A percentile compares a stretch with the other conserved stretches of the same genome.
These are phyloP conservation scores for Apium graveolens DNA, from an alignment of 129 eudicot genomes.

Conservation along the genomic window DNA sequence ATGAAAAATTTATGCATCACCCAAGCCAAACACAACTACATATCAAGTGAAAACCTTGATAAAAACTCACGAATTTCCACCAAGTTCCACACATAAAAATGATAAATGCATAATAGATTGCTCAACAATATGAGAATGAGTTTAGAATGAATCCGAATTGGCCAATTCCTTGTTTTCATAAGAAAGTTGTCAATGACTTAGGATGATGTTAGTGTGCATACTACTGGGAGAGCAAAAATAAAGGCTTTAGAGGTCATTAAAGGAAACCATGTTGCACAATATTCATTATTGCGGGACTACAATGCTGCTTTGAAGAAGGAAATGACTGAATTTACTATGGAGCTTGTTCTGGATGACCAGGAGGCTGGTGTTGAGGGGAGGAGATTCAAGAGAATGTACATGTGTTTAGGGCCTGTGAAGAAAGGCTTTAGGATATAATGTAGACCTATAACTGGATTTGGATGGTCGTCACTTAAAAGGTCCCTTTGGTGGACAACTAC, in stretches of 20 bases:
- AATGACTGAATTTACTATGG: not conserved
- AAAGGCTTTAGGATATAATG: not conserved
- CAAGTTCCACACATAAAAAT: too few relatives aligned
- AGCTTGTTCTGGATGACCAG: not conserved
- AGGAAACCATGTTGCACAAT: not conserved
- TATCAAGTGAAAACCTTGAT: too few relatives aligned
- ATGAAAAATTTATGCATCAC: too few relatives aligned
- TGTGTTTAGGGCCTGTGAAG: not conserved
- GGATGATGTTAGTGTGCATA: not conserved
- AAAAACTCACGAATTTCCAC: too few relatives aligned
- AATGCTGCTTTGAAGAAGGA: not conserved
- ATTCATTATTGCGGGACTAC: not conserved
- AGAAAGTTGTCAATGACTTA: not conserved
- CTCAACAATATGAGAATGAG: not conserved
- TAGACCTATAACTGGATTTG: not conserved
- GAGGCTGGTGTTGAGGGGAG: not conserved
- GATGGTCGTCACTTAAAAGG: not conserved
- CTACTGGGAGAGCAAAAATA: not conserved
- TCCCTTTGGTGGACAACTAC: too few relatives aligned
- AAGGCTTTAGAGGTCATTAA: not conserved
- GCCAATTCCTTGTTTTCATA: not conserved
- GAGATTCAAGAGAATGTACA: not conserved
- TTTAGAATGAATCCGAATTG: not conserved
- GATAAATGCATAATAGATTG: not conserved
- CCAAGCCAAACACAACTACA: too few relatives aligned